phyloP scores from a whole-genome alignment of 169 alveolate species.

The Plasmodium gonderi region DNA sequence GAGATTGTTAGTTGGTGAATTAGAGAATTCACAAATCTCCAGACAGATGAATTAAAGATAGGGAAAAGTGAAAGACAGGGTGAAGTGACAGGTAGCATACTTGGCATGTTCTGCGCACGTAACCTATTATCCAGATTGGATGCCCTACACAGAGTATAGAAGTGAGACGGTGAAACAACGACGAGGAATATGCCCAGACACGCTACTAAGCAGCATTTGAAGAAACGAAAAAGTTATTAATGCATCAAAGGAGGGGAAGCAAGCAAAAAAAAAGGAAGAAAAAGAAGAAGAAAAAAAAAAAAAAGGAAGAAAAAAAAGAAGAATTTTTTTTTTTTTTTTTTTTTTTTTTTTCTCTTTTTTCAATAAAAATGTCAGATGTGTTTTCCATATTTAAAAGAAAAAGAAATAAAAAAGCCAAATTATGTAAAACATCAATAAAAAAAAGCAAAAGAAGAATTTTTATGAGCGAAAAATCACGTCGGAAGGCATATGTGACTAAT shows the following conservation, averaged over 20 bases:
- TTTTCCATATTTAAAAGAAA: conserved; percentile 65
- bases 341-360: background rate
- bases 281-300: background rate
- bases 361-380: conserved; percentile 71
- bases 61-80: background rate
- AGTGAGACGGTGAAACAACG: background rate
- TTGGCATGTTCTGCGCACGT: too few species aligned
- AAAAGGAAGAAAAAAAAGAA: background rate
- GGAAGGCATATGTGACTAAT: conserved; percentile 49
- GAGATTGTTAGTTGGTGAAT: too few species aligned
- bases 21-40: too few species aligned
- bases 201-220: background rate
- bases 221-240: background rate
- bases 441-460: conserved; percentile 18
- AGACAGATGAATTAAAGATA: too few species aligned
- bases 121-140: too few species aligned
- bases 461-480: conserved; percentile 53
- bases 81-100: too few species aligned
- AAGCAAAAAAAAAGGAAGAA: background rate
- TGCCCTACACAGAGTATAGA: too few species aligned
- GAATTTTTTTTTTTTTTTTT: too few species aligned
- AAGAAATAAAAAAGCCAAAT: conserved; percentile 36
- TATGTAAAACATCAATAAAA: conserved; percentile 18
- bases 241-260: background rate
- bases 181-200: conserved; percentile 1